A percentile compares a stretch with the other conserved stretches of the same genome.
Evolutionary conservation across 805 yeast genomes (phyloP).

Genomic region (Metschnikowia peoriensis): DNA sequence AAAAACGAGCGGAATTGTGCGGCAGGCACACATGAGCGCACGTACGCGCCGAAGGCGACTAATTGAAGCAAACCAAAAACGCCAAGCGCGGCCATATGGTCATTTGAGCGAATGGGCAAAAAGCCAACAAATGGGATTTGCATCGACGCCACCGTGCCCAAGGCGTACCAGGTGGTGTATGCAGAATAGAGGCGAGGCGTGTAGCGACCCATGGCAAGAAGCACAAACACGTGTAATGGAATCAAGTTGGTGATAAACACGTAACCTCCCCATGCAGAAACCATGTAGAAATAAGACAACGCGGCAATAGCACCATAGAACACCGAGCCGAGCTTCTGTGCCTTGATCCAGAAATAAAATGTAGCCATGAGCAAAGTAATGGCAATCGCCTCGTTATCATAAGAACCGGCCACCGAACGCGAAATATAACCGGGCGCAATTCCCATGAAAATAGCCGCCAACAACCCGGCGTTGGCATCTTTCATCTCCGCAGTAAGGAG

Average conservation of each 20-base stretch:
- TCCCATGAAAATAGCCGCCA: conserved; percentile 93
- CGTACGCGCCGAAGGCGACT: conserved; percentile 80
- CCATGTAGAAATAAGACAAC: conserved; percentile 94
- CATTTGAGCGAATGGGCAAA: conserved; percentile 93
- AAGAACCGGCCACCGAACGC: conserved; percentile 97
- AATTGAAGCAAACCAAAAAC: conserved; percentile 94
- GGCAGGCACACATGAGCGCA: conserved; percentile 69
- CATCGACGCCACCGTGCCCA: conserved; percentile 98
- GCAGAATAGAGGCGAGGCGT: conserved; percentile 79
- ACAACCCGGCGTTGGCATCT: conserved; percentile 81
- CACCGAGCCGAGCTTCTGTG: conserved; percentile 86
- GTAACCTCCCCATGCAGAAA: conserved; percentile 99
- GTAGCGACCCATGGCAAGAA: conserved; percentile 93
- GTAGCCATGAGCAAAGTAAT: conserved; percentile 94
- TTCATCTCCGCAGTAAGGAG: conserved; percentile 87
- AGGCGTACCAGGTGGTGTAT: conserved; percentile 93
- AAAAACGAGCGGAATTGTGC: conserved; percentile 71
- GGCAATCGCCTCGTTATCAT: conserved; percentile 98
- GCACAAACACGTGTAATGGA: conserved; percentile 89
- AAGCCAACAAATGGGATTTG: conserved; percentile 99
- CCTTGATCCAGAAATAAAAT: conserved; percentile 93
- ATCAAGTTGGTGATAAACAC: conserved; percentile 97
- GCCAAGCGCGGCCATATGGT: conserved; percentile 98
- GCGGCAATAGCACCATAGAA: conserved; percentile 84
- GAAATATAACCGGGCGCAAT: conserved; percentile 99